Base-by-base conservation (phyloP, 257 asterid genomes). In the Marsdenia floribunda region DNA sequence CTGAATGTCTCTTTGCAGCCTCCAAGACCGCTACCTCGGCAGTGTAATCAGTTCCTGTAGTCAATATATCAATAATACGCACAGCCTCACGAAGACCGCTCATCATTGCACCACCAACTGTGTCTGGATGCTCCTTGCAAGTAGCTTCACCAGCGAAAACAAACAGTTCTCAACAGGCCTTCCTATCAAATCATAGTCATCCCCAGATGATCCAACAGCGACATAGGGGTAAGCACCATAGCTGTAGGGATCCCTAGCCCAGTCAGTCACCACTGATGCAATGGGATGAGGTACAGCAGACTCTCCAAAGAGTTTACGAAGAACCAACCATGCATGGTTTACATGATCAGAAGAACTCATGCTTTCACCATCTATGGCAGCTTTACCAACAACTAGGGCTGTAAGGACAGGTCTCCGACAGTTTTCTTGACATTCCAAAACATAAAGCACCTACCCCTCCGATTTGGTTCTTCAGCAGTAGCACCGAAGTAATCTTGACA, bases 41-140 rank as follows among this genome's bases (percentile, higher is more conserved):
- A 33, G 85, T 85, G 82, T 82, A 89, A 81, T 95, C 97, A 78
- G 88, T 88, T 74, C 99, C 99, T 63, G 84, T 80, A 44, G 74
- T 86, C 84, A 92, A 74, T 84, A 95, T 83, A 82, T 91, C 93
- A 71, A 88, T 86, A 74, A 95, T 91, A 2, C 98, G 97, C 61
- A 92, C 92, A 18, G 98, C 99, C 87, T 95, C 99, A 35, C 98
- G 89, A 65, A 95, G 92, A 75, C 98, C 98, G 72, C 99, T 95
- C 93, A 95, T 86, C 96, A 95, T 92, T 77, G 99, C 99, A 80
- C 99, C 99, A 77, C 99, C 99, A 82, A 95, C 99, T 46, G 99
- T 95, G 87, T 95, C 98, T 54, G 99, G 99, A 82, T 95, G 99
- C 88, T 95, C 99, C 90, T 95, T 95, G 85, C 99, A 95, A 13